Evolutionary conservation across 192 early-diverging fungal genomes (phyloP).

Genomic region (Rhizoclosmatium globosum): DNA sequence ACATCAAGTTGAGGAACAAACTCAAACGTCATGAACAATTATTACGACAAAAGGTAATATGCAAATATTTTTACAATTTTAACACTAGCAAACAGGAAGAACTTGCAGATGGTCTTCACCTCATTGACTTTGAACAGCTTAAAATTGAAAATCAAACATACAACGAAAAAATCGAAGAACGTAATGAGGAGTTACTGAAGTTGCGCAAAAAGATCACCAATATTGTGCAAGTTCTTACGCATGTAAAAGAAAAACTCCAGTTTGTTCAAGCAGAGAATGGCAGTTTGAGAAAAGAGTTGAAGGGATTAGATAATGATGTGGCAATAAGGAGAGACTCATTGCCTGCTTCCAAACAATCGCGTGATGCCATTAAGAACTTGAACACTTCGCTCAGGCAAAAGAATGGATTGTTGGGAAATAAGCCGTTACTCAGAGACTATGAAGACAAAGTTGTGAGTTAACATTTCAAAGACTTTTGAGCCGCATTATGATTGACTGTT

Average conservation of each 20-base stretch:
- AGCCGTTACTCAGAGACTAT: slow-evolving; percentile 58
- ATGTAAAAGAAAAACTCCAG: slow-evolving; percentile 72
- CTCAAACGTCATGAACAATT: slow-evolving; percentile 59
- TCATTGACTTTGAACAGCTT: slow-evolving; percentile 73
- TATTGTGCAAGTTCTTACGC: slow-evolving; percentile 68
- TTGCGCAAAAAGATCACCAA: slow-evolving; percentile 71
- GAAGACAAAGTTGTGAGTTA: slow-evolving; percentile 62
- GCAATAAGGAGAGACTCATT: slow-evolving; percentile 53
- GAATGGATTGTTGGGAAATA: slow-evolving; percentile 64
- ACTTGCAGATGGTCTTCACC: slow-evolving; percentile 67
- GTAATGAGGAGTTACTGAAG: slow-evolving; percentile 70
- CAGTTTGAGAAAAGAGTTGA: slow-evolving; percentile 43
- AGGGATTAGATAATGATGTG: slow-evolving; percentile 56
- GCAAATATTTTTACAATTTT: neutral
- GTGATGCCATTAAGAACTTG: slow-evolving; percentile 50
- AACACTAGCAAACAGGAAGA: slow-evolving; percentile 53
- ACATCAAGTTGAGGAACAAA: slow-evolving; percentile 69
- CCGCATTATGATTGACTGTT: slow-evolving; percentile 3
- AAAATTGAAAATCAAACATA: slow-evolving; percentile 73
- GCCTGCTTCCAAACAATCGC: slow-evolving; percentile 52
- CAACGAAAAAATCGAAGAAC: slow-evolving; percentile 73
- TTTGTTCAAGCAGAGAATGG: slow-evolving; percentile 61
- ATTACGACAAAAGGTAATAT: slow-evolving; percentile 58
- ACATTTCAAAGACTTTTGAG: neutral
- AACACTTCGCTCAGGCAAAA: slow-evolving; percentile 56